Percentiles rank a stretch among this genome's conserved stretches.
These are phyloP conservation scores for Solanum chiquidenum DNA, from an alignment of 257 asterid species.

Conservation along the genomic window DNA sequence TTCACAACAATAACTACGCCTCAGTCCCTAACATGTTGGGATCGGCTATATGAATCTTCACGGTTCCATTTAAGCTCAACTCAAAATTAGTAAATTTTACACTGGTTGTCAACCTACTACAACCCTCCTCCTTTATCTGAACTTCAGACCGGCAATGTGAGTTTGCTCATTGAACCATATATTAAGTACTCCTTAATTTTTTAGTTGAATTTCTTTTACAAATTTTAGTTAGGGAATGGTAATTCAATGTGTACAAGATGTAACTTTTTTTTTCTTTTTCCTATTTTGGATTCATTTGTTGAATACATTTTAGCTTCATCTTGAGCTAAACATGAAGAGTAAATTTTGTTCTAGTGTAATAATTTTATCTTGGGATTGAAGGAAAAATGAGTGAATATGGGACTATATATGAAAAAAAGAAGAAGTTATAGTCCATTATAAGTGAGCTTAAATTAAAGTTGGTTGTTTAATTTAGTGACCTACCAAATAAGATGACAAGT, in stretches of 20 bases:
- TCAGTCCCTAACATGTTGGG: neutral
- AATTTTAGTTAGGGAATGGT: neutral
- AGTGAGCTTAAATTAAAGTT: neutral
- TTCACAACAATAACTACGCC: neutral
- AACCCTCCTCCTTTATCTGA: too few relatives aligned
- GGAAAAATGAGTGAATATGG: constrained; percentile 7
- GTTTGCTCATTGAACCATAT: neutral
- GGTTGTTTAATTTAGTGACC: neutral
- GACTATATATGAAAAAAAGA: neutral
- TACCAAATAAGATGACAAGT: neutral
- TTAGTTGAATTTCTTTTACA: neutral
- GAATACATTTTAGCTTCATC: neutral
- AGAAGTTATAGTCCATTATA: neutral
- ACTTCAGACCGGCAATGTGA: neutral
- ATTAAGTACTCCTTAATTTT: neutral
- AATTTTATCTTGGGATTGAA: constrained; percentile 8
- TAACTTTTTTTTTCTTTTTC: neutral
- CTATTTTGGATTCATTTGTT: neutral
- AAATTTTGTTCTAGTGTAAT: neutral
- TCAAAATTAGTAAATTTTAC: neutral
- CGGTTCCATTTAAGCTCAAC: neutral
- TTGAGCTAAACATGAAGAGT: neutral
- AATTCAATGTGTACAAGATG: neutral
- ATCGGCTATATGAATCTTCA: neutral
- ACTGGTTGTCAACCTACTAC: neutral